A percentile compares a stretch with the other conserved stretches of the same genome.
Evolutionary conservation across 2,329 filamentous ascomycete genomes (phyloP).

Genomic region (Calonectria fujianensis): DNA sequence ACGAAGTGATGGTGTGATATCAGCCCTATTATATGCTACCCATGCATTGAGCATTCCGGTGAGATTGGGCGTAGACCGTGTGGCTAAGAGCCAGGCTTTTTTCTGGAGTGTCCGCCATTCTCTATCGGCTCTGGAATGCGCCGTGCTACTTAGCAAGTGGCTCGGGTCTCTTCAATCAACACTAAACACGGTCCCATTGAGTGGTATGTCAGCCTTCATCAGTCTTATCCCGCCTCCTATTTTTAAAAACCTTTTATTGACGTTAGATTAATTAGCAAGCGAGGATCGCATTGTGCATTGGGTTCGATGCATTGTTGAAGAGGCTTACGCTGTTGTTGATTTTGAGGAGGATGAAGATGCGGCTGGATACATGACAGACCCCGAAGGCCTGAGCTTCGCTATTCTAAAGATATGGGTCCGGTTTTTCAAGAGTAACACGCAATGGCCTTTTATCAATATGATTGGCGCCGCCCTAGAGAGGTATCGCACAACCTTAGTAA

Average conservation of each 20-base stretch:
- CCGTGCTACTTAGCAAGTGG: conserved; percentile 72
- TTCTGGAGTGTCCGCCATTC: conserved; percentile 76
- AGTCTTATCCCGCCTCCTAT: neutral
- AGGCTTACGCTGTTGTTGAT: conserved; percentile 63
- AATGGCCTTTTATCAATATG: conserved; percentile 69
- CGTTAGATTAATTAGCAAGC: conserved; percentile 55
- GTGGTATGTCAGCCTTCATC: conserved; percentile 47
- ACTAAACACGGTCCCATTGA: conserved; percentile 49
- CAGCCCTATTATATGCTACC: conserved; percentile 71
- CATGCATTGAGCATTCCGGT: conserved; percentile 75
- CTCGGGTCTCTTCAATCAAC: conserved; percentile 57
- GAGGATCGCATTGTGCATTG: conserved; percentile 68
- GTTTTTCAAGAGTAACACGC: conserved; percentile 68
- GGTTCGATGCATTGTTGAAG: conserved; percentile 67
- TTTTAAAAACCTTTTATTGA: conserved; percentile 2
- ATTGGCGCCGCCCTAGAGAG: conserved; percentile 63
- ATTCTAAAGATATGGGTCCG: conserved; percentile 67
- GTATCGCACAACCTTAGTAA: conserved; percentile 55
- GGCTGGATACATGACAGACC: conserved; percentile 47
- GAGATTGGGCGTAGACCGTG: conserved; percentile 71
- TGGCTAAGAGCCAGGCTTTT: conserved; percentile 73
- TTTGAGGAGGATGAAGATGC: conserved; percentile 60
- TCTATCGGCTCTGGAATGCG: conserved; percentile 72
- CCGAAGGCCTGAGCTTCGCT: conserved; percentile 60
- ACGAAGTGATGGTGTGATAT: conserved; percentile 68